Evolutionary conservation across 257 asterid genomes (phyloP).

Genomic region (Paulownia fortunei): DNA sequence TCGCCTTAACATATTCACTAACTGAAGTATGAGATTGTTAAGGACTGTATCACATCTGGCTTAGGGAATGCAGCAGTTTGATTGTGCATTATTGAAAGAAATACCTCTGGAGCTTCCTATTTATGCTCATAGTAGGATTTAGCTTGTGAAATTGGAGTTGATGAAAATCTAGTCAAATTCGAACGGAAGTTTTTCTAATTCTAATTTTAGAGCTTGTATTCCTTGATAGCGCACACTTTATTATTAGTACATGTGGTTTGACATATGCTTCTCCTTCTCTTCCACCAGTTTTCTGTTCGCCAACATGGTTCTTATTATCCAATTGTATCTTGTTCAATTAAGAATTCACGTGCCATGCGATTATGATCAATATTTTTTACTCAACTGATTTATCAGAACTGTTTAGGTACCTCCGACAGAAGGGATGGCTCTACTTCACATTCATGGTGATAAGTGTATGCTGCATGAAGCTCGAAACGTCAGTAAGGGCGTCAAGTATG

Average conservation of each 20-base stretch:
- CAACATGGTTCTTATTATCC: too few species aligned
- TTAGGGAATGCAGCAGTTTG: neutral
- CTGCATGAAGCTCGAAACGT: constrained; percentile 90
- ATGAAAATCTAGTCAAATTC: too few species aligned
- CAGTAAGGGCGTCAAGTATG: constrained; percentile 79
- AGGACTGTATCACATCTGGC: neutral
- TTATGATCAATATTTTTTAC: neutral
- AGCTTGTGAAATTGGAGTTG: neutral
- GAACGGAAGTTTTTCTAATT: too few species aligned
- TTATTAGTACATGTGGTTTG: too few species aligned
- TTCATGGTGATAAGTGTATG: constrained; percentile 94
- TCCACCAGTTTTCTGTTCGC: too few species aligned
- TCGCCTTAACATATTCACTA: neutral
- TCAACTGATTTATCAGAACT: neutral
- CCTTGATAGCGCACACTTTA: too few species aligned
- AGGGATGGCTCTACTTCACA: constrained; percentile 93
- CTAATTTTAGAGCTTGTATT: too few species aligned
- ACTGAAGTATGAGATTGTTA: neutral
- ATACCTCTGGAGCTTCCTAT: neutral
- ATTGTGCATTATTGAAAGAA: too few species aligned
- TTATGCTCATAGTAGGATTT: neutral
- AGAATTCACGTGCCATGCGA: neutral
- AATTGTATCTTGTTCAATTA: neutral
- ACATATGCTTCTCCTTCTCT: too few species aligned
- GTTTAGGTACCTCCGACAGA: constrained; percentile 79